phyloP scores from a whole-genome alignment of 148 eudicot species.

The Silene uniflora region DNA sequence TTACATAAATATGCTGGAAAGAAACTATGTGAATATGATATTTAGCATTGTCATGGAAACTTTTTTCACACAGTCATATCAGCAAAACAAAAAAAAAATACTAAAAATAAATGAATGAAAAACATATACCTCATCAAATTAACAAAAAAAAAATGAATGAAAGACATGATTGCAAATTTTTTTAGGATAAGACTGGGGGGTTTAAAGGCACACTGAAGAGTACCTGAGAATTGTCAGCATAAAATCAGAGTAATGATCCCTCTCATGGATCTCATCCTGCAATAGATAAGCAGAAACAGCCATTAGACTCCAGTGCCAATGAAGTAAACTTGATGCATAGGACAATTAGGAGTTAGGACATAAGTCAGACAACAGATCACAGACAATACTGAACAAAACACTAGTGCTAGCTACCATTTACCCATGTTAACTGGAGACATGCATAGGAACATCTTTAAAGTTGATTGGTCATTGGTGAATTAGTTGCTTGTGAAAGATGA shows the following conservation, averaged over 20 bases:
- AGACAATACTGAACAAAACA: neutral
- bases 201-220: neutral
- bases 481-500: neutral
- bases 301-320: neutral
- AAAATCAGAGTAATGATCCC: conserved; percentile 89
- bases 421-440: neutral
- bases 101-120: neutral
- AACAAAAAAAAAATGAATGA: conserved; percentile 2
- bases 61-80: neutral
- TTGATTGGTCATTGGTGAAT: neutral
- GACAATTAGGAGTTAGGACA: too few relatives aligned
- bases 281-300: conserved; percentile 18
- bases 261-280: conserved; percentile 98
- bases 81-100: neutral
- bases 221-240: conserved; percentile 93
- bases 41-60: too few relatives aligned
- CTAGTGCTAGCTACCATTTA: neutral
- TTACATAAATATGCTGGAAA: neutral
- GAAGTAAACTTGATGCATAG: neutral
- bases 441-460: neutral
- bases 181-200: neutral
- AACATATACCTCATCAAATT: neutral
- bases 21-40: neutral
- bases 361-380: neutral
- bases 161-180: neutral